Base-by-base conservation (phyloP, 2,329 filamentous ascomycete species). In the Aspergillus cejpii region DNA sequence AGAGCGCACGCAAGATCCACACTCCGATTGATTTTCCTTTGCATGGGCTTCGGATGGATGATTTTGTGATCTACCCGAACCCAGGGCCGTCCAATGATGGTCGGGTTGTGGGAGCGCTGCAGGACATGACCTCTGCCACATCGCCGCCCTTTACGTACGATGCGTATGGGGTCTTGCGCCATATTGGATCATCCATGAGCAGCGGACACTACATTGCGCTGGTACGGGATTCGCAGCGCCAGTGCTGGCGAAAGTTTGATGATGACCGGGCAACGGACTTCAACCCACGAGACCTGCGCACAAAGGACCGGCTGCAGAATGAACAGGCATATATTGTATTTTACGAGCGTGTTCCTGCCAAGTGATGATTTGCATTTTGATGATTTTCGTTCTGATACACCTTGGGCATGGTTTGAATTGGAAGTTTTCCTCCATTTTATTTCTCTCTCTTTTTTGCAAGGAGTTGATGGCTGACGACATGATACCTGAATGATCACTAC, bases 181-280 rank as follows among this genome's bases (percentile, higher is more conserved):
- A 96, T 63, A 67, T 79, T 3, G 90, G 90, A 17, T 70, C 70
- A 1, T 80, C 75, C 1, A 73, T 85, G 41, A 78, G 79, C 28
- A 79, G 78, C 40, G 90, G 90, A 0, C 90, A 96, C 66, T 96
- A 96, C 64, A 83, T 84, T 42, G 77, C 82, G 3, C 81, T 85
- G 46, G 78, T 85, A 49, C 78, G 78, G 36, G 79, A 84, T 55
- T 72, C 75, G 28, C 72, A 71, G 24, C 70, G 77, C 21, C 72
- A 74, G 20, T 75, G 73, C 48, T 84, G 80, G 80, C 69, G 78
- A 23, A 73, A 73, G 37, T 83, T 79, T 53, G 81, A 84, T 52
- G 80, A 84, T 52, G 73, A 74, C 20, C 63, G 68, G 43, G 68
- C 74, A 10, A 68, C 62, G 2, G 79, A 83, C 49, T 79, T 83